Evolutionary conservation across 2,329 filamentous ascomycete genomes (phyloP).

Genomic region (Alternaria metachromatica): DNA sequence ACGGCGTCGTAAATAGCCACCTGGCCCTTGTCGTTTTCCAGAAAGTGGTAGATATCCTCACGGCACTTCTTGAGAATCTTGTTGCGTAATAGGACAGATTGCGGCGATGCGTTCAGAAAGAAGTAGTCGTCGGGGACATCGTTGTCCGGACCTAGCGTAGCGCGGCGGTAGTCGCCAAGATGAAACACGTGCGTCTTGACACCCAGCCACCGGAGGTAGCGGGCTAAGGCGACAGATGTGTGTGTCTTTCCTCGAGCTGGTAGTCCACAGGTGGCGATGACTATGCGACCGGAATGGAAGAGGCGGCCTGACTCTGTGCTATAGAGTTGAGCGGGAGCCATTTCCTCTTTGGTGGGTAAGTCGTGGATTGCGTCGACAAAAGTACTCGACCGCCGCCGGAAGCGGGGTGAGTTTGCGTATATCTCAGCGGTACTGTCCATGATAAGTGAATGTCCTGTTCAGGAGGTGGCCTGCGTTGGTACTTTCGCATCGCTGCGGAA

Average conservation of each 20-base stretch:
- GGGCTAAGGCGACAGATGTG: slow-evolving; percentile 91
- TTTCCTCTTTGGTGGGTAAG: slow-evolving; percentile 78
- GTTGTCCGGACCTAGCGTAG: slow-evolving; percentile 81
- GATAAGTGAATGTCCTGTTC: slow-evolving; percentile 23
- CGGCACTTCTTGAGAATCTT: slow-evolving; percentile 98
- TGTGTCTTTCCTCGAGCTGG: slow-evolving; percentile 98
- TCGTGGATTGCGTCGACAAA: slow-evolving; percentile 98
- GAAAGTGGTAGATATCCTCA: slow-evolving; percentile 94
- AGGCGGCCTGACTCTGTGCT: slow-evolving; percentile 96
- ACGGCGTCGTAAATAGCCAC: slow-evolving; percentile 99
- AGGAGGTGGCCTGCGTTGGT: neutral
- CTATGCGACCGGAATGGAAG: slow-evolving; percentile 96
- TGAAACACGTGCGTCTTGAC: slow-evolving; percentile 99
- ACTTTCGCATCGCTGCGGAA: slow-evolving; percentile 16
- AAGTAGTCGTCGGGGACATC: slow-evolving; percentile 97
- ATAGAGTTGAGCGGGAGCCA: slow-evolving; percentile 96
- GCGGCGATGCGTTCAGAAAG: slow-evolving; percentile 90
- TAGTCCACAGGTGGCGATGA: slow-evolving; percentile 94
- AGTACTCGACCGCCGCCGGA: slow-evolving; percentile 90
- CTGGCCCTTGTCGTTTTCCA: slow-evolving; percentile 97
- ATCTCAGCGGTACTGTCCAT: slow-evolving; percentile 80
- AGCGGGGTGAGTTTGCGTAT: slow-evolving; percentile 86
- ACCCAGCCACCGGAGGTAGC: slow-evolving; percentile 95
- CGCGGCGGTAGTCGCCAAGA: slow-evolving; percentile 92
- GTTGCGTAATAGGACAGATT: slow-evolving; percentile 90